These are phyloP conservation scores for Bretschneidera sinensis DNA, from an alignment of 345 rosid genomes.

Conservation along the genomic window DNA sequence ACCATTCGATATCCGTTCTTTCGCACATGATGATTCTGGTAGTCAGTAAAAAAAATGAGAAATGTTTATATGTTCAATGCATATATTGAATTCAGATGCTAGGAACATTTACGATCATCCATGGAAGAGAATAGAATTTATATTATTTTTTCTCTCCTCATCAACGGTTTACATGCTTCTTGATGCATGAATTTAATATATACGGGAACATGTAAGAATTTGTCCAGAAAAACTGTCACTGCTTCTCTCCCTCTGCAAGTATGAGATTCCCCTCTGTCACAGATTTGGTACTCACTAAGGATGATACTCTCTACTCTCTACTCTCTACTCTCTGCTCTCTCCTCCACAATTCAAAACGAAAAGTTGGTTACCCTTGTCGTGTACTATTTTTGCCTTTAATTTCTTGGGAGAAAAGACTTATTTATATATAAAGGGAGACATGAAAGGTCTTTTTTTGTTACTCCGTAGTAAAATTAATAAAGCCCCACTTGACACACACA, in stretches of 20 bases:
- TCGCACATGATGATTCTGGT: constrained; percentile 10
- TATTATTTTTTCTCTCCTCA: too few relatives aligned
- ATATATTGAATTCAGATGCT: too few relatives aligned
- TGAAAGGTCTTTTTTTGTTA: constrained; percentile 14
- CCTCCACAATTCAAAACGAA: neutral
- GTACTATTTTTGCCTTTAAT: neutral
- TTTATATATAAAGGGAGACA: constrained; percentile 16
- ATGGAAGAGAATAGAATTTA: too few relatives aligned
- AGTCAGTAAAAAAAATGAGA: too few relatives aligned
- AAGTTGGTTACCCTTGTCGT: constrained; percentile 20
- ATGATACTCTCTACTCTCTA: neutral
- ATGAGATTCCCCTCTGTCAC: constrained; percentile 30
- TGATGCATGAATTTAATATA: too few relatives aligned
- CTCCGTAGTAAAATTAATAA: neutral
- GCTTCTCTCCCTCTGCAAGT: constrained; percentile 3
- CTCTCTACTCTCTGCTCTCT: neutral
- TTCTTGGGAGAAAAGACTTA: neutral
- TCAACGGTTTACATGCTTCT: too few relatives aligned
- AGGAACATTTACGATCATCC: too few relatives aligned
- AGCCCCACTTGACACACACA: too few relatives aligned
- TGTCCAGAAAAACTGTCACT: constrained; percentile 15
- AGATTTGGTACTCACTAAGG: constrained; percentile 24
- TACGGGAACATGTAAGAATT: too few relatives aligned
- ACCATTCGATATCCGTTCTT: constrained; percentile 19
- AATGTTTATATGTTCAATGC: too few relatives aligned